phyloP scores from a whole-genome alignment of 1,284 basidiomycete species.

The Trichosporon coremiiforme region DNA sequence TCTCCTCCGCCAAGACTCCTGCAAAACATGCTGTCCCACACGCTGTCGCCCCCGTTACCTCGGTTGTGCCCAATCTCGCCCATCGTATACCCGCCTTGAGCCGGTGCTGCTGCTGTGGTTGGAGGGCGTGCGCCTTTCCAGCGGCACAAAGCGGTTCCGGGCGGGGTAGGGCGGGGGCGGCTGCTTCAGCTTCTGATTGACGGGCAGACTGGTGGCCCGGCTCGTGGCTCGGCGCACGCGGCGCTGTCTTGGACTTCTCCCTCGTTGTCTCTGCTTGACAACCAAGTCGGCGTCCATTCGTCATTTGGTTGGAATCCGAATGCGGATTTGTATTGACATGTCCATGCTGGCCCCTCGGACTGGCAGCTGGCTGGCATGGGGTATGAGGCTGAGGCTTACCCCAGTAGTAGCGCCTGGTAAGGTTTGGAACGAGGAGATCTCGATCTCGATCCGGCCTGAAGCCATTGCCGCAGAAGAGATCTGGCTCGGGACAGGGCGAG shows the following conservation, averaged over 20 bases:
- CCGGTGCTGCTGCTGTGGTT: background rate
- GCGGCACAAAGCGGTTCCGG: conserved; percentile 1
- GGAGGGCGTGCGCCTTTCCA: background rate
- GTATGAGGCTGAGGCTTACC: background rate
- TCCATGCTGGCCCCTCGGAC: background rate
- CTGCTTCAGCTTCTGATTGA: background rate
- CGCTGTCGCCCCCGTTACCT: background rate
- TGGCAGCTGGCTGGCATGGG: background rate
- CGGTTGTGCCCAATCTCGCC: background rate
- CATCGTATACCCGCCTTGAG: background rate
- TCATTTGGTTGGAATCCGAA: background rate
- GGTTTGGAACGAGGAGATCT: background rate
- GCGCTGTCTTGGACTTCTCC: background rate
- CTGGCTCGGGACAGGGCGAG: background rate
- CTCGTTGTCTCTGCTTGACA: background rate
- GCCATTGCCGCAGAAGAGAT: background rate
- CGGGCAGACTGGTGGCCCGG: background rate
- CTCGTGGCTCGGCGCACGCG: background rate
- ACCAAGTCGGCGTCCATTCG: background rate
- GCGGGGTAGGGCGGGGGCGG: background rate
- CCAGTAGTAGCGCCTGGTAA: too few relatives aligned
- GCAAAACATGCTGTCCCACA: background rate
- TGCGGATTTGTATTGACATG: background rate
- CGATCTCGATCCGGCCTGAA: background rate
- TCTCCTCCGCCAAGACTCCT: background rate